Conservation (phyloP, 805 yeast genomes). For the Metschnikowia cerradonensis region DNA sequence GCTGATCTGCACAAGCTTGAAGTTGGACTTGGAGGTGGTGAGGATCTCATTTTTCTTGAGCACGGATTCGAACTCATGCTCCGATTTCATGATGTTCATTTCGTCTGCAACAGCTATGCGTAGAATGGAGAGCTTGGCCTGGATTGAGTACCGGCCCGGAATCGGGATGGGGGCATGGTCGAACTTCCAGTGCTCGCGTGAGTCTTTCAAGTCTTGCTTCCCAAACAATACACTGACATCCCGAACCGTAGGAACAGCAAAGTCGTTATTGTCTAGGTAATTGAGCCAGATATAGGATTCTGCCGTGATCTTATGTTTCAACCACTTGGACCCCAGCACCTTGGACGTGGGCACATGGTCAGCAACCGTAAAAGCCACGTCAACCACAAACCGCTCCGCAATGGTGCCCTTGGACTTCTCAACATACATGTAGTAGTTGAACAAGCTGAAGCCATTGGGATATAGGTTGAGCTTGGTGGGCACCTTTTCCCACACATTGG, state of each 20-base stretch:
- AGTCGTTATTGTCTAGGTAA: constrained; percentile 10
- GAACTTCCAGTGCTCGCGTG: constrained; percentile 24
- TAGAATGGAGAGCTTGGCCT: constrained; percentile 21
- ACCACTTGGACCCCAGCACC: constrained; percentile 7
- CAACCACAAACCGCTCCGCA: constrained; percentile 11
- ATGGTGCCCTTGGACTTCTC: constrained; percentile 8
- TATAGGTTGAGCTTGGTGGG: constrained; percentile 15
- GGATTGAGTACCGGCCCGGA: constrained; percentile 15
- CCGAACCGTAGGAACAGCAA: constrained; percentile 18
- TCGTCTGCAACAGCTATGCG: constrained; percentile 17
- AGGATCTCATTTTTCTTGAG: constrained; percentile 17
- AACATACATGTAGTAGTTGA: constrained; percentile 17
- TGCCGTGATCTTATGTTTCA: constrained; percentile 6
- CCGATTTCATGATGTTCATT: constrained; percentile 8
- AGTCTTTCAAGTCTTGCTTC: constrained; percentile 26
- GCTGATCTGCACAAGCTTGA: constrained; percentile 35
- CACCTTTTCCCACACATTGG: constrained; percentile 10
- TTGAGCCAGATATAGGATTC: constrained; percentile 13
- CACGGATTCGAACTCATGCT: constrained; percentile 14
- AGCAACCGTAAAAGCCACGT: constrained; percentile 8
- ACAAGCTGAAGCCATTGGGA: constrained; percentile 7
- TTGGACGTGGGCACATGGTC: constrained; percentile 6
- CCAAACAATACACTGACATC: constrained; percentile 30
- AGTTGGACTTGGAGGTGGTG: constrained; percentile 17
- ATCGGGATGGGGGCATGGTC: constrained; percentile 15